Percentiles rank a stretch among this genome's conserved stretches.
Evolutionary conservation across 495 filamentous ascomycete genomes (phyloP).

Genomic region (Cenococcum geophilum): DNA sequence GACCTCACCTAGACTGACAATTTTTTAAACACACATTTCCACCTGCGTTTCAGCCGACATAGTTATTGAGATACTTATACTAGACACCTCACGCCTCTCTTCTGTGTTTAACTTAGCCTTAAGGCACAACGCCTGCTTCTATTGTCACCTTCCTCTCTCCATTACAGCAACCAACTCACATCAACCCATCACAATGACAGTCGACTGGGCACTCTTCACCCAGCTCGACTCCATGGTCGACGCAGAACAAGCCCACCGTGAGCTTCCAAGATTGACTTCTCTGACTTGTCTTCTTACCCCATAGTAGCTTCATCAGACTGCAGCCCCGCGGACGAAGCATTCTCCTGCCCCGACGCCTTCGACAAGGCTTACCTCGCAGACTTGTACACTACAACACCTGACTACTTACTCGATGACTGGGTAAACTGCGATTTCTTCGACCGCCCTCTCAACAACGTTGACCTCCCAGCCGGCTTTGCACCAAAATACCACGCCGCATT

Average conservation of each 20-base stretch:
- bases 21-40: no score
- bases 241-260: not conserved
- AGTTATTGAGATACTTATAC: no score
- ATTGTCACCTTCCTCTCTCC: not conserved
- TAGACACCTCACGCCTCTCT: no score
- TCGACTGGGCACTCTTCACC: not conserved
- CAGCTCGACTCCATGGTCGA: not conserved
- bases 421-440: slow-evolving; percentile 20
- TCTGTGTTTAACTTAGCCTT: no score
- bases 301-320: slow-evolving; percentile 14
- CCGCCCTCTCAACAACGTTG: slow-evolving; percentile 13
- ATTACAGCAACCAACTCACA: not conserved
- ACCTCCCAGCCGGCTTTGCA: slow-evolving; percentile 12
- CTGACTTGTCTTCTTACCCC: not conserved
- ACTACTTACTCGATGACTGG: slow-evolving; percentile 16
- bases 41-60: no score
- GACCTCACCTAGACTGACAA: no score
- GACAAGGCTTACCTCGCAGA: slow-evolving; percentile 21
- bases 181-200: not conserved
- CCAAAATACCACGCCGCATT: not conserved
- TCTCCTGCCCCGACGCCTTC: slow-evolving; percentile 14
- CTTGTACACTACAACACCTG: slow-evolving; percentile 8
- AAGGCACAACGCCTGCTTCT: not conserved
- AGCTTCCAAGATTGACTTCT: slow-evolving; percentile 2
- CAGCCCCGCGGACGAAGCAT: slow-evolving; percentile 14